A percentile compares a stretch with the other conserved stretches of the same genome.
phyloP scores from a whole-genome alignment of 2,329 filamentous ascomycete genomes.

The Neofusicoccum laricinum region DNA sequence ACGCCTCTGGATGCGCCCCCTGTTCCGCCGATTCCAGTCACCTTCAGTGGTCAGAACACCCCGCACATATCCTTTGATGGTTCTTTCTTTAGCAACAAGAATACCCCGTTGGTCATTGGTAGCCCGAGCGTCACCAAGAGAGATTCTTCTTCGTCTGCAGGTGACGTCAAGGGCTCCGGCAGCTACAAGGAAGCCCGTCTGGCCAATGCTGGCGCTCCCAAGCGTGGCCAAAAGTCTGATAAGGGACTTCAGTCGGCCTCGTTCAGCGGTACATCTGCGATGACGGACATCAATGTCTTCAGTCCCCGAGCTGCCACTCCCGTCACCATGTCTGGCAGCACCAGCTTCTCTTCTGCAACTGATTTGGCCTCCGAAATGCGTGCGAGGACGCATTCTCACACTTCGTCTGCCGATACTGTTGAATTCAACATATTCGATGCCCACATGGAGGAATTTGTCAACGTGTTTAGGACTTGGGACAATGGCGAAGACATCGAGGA shows the following conservation, averaged over 20 bases:
- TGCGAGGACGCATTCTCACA: background rate
- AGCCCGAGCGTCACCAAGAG: background rate
- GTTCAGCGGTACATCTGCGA: background rate
- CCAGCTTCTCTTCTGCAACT: background rate
- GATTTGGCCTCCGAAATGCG: background rate
- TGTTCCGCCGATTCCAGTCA: background rate
- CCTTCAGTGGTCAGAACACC: background rate
- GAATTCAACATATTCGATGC: background rate
- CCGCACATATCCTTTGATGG: background rate
- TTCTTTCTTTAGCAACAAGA: background rate
- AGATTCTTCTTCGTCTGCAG: background rate
- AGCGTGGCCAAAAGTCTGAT: background rate
- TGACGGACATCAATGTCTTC: background rate
- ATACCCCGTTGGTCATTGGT: background rate
- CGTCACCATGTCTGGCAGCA: background rate
- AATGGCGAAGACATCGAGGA: background rate
- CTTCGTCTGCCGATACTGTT: background rate
- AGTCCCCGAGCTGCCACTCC: background rate
- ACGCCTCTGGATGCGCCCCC: conserved; percentile 2
- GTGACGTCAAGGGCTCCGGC: background rate
- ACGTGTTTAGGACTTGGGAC: background rate
- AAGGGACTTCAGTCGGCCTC: background rate
- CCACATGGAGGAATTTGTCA: background rate
- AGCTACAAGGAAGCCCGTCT: background rate
- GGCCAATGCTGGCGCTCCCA: background rate